A percentile compares a stretch with the other conserved stretches of the same genome.
Evolutionary conservation across 208 protist genomes (phyloP).

Genomic region (Trypanosomatidae sp.): DNA sequence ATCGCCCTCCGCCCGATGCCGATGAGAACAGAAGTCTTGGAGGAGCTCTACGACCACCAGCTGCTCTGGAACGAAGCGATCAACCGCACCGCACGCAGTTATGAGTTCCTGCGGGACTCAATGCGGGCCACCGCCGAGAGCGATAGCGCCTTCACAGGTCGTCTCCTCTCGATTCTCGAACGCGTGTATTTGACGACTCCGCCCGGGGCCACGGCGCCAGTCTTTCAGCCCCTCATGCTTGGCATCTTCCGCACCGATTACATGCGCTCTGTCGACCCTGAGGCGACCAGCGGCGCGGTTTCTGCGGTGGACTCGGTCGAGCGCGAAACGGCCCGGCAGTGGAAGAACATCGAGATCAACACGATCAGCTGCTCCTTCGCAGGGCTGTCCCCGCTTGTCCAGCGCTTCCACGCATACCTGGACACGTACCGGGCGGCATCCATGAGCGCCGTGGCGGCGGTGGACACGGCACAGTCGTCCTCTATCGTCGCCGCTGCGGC

Average conservation of each 20-base stretch:
- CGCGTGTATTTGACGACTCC: conserved; percentile 59
- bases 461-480: not conserved
- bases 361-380: conserved; percentile 96
- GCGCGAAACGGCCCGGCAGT: conserved; percentile 34
- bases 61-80: conserved; percentile 82
- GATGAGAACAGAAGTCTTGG: conserved; percentile 43
- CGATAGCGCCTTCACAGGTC: conserved; percentile 81
- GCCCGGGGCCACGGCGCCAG: conserved; percentile 21
- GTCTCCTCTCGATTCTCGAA: conserved; percentile 84
- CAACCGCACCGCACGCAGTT: conserved; percentile 81
- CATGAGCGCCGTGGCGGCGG: conserved; percentile 2
- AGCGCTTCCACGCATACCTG: conserved; percentile 83
- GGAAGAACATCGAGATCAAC: conserved; percentile 97
- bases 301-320: not conserved
- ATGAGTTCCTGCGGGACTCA: conserved; percentile 47
- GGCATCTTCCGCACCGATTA: conserved; percentile 95
- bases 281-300: not conserved
- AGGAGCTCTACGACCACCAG: conserved; percentile 41
- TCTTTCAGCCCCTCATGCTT: conserved; percentile 83
- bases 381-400: conserved; percentile 76
- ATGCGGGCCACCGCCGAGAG: conserved; percentile 70
- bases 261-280: conserved; percentile 65
- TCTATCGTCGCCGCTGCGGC: not conserved
- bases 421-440: conserved; percentile 27
- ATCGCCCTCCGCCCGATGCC: conserved; percentile 57